Evolutionary conservation across 1,139 yeast genomes (phyloP), one percentile per base, ranked within the genome.

Genomic region (Yamadazyma mexicana): DNA sequence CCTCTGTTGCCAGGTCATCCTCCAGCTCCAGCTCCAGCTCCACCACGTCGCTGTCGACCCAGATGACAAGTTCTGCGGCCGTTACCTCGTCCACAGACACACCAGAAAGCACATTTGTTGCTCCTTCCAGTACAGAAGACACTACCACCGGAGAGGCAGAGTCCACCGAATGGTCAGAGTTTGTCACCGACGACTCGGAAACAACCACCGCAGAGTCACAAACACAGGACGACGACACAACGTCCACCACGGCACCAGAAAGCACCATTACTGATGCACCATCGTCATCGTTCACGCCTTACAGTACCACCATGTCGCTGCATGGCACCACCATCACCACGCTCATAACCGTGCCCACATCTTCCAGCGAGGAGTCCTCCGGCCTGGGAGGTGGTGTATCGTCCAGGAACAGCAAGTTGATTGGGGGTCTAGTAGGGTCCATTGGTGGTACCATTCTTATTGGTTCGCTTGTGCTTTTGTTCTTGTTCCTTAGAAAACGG

Each of bases 401-500:
- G 1, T 50, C 54, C 33, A 55, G 52, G 22, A 70, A 66, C 47
- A 59, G 69, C 29, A 69, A 64, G 48, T 56, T 72, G 40, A 70
- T 72, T 34, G 77, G 77, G 6, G 77, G 77, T 0, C 52, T 72
- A 17, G 77, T 72, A 7, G 77, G 77, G 1, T 70, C 75, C 4
- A 67, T 72, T 28, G 77, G 77, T 11, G 77, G 77, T 3, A 60
- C 71, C 15, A 64, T 72, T 30, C 61, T 69, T 8, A 64, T 72
- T 38, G 75, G 73, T 1, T 59, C 58, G 4, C 48, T 69, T 12
- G 73, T 68, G 18, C 60, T 67, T 12, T 46, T 69, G 15, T 66
- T 70, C 47, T 50, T 71, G 26, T 62, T 65, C 43, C 52, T 70
- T 45, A 69, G 60, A 43, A 63, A 57, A 40, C 52, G 72, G 29